Percentiles rank a stretch among this genome's conserved stretches.
phyloP scores from a whole-genome alignment of 148 eudicot genomes.

The Rhododendron griersonianum region DNA sequence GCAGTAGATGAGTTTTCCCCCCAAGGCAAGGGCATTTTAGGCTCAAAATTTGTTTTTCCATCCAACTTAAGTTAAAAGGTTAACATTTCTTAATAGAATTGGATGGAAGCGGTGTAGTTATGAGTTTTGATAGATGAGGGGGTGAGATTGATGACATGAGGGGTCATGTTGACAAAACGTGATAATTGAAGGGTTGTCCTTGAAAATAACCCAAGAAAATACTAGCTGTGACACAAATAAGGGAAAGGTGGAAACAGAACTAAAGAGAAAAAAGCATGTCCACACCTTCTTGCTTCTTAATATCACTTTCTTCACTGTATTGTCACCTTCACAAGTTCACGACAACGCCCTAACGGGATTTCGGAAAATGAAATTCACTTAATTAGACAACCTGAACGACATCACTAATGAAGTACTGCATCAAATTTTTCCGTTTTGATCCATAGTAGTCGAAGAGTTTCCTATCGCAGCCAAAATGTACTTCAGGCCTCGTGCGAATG shows the following conservation, averaged over 20 bases:
- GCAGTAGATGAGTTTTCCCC: too few relatives aligned
- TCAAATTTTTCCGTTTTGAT: not conserved
- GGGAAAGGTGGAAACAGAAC: not conserved
- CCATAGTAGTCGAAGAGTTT: not conserved
- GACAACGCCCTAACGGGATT: not conserved
- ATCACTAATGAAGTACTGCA: not conserved
- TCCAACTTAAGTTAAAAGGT: too few relatives aligned
- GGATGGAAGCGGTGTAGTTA: too few relatives aligned
- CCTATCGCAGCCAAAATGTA: not conserved
- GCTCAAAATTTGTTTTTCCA: too few relatives aligned
- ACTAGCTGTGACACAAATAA: not conserved
- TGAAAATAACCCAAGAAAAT: not conserved
- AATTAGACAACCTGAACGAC: not conserved
- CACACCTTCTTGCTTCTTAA: not conserved
- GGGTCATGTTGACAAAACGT: too few relatives aligned
- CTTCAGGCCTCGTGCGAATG: not conserved
- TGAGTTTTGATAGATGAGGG: too few relatives aligned
- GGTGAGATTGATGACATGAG: too few relatives aligned
- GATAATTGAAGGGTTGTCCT: too few relatives aligned
- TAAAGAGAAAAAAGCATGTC: not conserved
- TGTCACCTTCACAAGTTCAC: not conserved
- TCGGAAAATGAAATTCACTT: not conserved
- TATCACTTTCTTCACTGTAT: not conserved
- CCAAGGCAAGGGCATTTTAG: too few relatives aligned
- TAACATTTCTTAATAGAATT: too few relatives aligned